Evolutionary conservation across 1,284 basidiomycete genomes (phyloP), one percentile per base, ranked within the genome.

Genomic region (Vanrija pseudolonga): DNA sequence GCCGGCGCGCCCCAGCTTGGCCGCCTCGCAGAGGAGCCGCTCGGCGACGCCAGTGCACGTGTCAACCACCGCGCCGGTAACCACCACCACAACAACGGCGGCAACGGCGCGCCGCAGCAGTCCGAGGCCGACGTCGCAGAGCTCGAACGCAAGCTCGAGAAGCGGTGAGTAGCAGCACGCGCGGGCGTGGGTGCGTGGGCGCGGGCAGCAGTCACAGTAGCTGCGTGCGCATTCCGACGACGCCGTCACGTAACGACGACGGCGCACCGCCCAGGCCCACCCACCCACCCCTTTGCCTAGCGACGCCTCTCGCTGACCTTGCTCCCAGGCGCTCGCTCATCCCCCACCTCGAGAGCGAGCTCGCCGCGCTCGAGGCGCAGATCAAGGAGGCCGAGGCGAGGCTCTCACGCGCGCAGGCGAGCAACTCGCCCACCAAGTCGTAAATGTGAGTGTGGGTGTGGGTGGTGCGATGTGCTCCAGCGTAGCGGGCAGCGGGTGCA

Each of bases 301-400:
- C 32, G 32, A 32, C 32, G 32, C 4, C 12, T 32, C 12, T 32
- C 32, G 32, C 32, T 32, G 32, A 32, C 32, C 26, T 32, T 32
- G 32, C 12, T 12, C 12, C n/a, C 52, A 74, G 71, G 20, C 61
- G 64, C 23, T 69, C 69, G 5, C 61, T 71, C 26, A 63, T 72
- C 45, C 72, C 71, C 6, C 65, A 68, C 42, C 65, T 74, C 43
- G 69, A 71, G 55, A 61, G 56, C 37, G 63, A 73, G 54, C 61
- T 75, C 32, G 68, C 69, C n/a, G 63, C 61, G 28, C 65, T 75
- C 47, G 68, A 75, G 47, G 71, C 70, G 4, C 64, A 67, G 57
- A 69, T 75, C 60, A 72, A 68, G 56, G 72, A 64, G 5, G 66
- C 72, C 41, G 72, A 74, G 56, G 72, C 71, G 50, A 55, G 68